Base-by-base conservation (phyloP, 2,329 filamentous ascomycete genomes). In the Pseudovirgaria hyperparasitica region DNA sequence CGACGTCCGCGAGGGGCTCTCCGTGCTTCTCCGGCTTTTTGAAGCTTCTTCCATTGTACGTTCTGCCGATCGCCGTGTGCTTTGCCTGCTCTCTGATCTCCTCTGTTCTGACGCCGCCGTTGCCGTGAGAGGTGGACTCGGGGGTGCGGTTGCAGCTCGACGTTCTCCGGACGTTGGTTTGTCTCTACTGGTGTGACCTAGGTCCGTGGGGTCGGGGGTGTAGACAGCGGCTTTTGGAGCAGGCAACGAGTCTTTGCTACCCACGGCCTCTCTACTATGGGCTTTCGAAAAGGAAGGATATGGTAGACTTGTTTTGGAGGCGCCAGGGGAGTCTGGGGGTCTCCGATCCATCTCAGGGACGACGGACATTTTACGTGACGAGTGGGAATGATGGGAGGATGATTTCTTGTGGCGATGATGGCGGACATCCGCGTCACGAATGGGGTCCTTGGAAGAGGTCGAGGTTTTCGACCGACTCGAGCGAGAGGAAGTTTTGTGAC, bases 211-310 rank as follows among this genome's bases (percentile, higher is more conserved):
- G 21, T 61, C 56, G 9, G 60, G 57, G 5, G 50, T 41, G 42
- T 54, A 43, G 35, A 42, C 29, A 33, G 42, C 30, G 32, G 45
- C 37, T 39, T 43, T 49, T 14, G 45, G 36, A 27, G 46, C 50
- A 15, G 41, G 35, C 9, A 42, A 24, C 10, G 55, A 50, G 19
- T 60, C 58, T 27, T 51, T 62, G 46, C 72, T 76, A 37, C 72
- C 66, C 28, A 93, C 71, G 23, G 74, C 72, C 58, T 94, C 87
- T 54, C 85, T 90, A 63, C 84, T 92, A 53, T 92, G 82, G 9
- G 80, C 80, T 57, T 92, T 94, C 57, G 81, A 90, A 54, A 92
- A 84, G 8, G 68, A 67, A 2, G 85, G 82, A 48, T 93, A 92
- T 5, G 82, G 77, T 22, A 80, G 41, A 36, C 50, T 52, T 19